Conservation (phyloP, 805 yeast species). For the Ogataea kodamae region DNA sequence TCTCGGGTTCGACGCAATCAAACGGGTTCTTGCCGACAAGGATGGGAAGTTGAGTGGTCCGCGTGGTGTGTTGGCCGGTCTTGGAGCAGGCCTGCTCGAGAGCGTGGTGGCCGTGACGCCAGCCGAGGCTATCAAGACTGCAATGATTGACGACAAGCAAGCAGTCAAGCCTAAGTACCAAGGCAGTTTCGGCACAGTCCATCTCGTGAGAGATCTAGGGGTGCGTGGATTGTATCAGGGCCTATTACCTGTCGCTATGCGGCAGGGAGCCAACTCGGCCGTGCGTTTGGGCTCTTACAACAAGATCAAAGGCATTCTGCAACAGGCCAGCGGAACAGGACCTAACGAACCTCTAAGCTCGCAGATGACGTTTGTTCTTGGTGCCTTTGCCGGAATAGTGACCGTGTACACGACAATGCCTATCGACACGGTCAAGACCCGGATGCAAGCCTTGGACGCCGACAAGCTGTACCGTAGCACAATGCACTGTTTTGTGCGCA, state of each 20-base stretch:
- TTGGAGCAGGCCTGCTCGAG: conserved; percentile 94
- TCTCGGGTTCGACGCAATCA: conserved; percentile 87
- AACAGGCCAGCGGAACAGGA: conserved; percentile 61
- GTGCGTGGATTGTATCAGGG: conserved; percentile 84
- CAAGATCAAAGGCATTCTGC: conserved; percentile 75
- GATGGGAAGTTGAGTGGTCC: conserved; percentile 87
- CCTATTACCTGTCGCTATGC: conserved; percentile 83
- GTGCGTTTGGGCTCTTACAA: conserved; percentile 93
- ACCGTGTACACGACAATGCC: conserved; percentile 96
- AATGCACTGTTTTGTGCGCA: conserved; percentile 72
- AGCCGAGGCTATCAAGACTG: conserved; percentile 94
- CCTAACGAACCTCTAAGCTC: conserved; percentile 75
- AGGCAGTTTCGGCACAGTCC: conserved; percentile 60
- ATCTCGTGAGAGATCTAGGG: conserved; percentile 73
- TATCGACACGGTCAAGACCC: conserved; percentile 89
- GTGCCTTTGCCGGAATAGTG: conserved; percentile 84
- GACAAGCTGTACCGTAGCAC: conserved; percentile 68
- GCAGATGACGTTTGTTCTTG: conserved; percentile 78
- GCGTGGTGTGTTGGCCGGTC: conserved; percentile 92
- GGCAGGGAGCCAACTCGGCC: conserved; percentile 95
- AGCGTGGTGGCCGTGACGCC: conserved; percentile 94
- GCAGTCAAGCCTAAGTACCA: conserved; percentile 73
- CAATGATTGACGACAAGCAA: conserved; percentile 90
- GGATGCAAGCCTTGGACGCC: conserved; percentile 93
- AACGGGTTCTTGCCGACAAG: conserved; percentile 69